Conservation (phyloP, 192 early-diverging fungal genomes). For the Cetraspora pellucida region DNA sequence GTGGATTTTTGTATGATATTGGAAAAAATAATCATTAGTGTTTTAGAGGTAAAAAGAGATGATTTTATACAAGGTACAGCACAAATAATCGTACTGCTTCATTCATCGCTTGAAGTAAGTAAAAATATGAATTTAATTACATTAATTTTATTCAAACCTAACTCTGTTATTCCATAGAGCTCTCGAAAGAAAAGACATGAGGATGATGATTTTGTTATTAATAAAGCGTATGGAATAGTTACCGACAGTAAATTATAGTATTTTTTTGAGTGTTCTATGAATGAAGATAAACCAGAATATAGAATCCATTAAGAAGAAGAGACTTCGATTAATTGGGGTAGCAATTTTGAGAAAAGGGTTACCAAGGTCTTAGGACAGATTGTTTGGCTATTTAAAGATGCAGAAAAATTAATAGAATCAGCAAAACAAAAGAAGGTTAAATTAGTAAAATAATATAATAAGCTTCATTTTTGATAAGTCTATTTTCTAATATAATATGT, state of each 20-base stretch:
- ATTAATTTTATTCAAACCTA: neutral
- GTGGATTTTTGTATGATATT: neutral
- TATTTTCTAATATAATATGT: neutral
- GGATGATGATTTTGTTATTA: neutral
- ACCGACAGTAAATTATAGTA: neutral
- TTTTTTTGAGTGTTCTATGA: neutral
- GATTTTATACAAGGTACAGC: neutral
- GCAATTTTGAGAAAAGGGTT: neutral
- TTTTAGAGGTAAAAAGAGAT: neutral
- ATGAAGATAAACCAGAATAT: neutral
- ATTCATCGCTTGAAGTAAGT: neutral
- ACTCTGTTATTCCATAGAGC: neutral
- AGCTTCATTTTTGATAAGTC: neutral
- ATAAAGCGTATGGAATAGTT: neutral
- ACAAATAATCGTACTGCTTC: neutral
- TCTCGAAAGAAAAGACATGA: neutral
- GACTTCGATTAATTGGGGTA: neutral
- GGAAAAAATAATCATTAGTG: neutral
- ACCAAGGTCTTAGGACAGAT: neutral
- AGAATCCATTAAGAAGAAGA: neutral
- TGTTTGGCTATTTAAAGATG: neutral
- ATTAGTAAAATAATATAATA: neutral
- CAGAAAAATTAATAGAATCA: neutral
- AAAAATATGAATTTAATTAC: neutral
- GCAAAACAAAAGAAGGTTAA: neutral